Percentiles rank a stretch among this genome's conserved stretches.
Evolutionary conservation across 164 flowering plant genomes (phyloP).

Genomic region (Euptelea pleiosperma): DNA sequence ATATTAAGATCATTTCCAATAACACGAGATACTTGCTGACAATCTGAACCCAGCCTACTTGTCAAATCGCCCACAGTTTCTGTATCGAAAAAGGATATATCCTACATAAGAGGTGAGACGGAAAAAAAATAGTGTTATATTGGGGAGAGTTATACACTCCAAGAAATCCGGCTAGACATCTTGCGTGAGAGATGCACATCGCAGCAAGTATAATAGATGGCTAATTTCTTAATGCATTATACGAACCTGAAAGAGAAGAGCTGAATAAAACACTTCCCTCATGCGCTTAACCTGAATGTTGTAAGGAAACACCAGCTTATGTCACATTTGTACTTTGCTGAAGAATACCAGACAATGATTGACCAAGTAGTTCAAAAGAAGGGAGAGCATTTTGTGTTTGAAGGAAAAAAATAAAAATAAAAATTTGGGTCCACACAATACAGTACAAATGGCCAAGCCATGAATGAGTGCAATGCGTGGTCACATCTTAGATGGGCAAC

Average conservation of each 20-base stretch:
- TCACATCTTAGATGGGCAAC: not conserved
- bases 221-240: constrained; percentile 7
- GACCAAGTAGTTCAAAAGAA: not conserved
- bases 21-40: constrained; percentile 94
- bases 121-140: too few relatives aligned
- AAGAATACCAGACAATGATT: too few relatives aligned
- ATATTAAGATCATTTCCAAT: constrained; percentile 91
- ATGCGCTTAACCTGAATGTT: constrained; percentile 73
- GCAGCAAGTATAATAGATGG: not conserved
- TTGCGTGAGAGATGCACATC: not conserved
- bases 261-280: constrained; percentile 76
- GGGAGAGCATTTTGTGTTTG: not conserved
- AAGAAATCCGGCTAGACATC: not conserved
- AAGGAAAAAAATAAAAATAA: not conserved
- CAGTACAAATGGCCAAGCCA: not conserved
- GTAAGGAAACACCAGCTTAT: constrained; percentile 2
- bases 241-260: constrained; percentile 78
- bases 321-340: not conserved
- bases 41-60: constrained; percentile 94
- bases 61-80: constrained; percentile 93
- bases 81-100: constrained; percentile 80
- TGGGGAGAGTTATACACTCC: not conserved
- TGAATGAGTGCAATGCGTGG: not conserved
- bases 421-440: not conserved
- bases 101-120: constrained; percentile 44